Evolutionary conservation across 2,329 filamentous ascomycete species (phyloP).

Genomic region (Colletotrichum ledebouriae): DNA sequence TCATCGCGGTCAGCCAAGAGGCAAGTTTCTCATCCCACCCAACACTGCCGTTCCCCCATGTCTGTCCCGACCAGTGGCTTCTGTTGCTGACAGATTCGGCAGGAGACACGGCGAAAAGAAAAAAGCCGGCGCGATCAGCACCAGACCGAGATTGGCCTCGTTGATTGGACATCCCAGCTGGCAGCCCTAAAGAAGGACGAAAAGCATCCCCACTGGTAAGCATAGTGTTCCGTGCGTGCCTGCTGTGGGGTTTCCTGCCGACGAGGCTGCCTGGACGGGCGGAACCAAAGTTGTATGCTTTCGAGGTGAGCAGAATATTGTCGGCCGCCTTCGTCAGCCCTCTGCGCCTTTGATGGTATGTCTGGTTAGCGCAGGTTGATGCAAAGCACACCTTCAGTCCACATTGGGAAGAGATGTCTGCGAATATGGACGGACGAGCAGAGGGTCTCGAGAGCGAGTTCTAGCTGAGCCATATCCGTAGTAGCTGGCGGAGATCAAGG

Average conservation of each 20-base stretch:
- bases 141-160: constrained; percentile 16
- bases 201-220: not conserved
- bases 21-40: constrained; percentile 6
- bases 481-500: constrained; percentile 21
- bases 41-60: not conserved
- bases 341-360: constrained; percentile 22
- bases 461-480: constrained; percentile 19
- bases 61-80: constrained; percentile 16
- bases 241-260: not conserved
- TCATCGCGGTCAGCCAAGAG: constrained; percentile 10
- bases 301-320: not conserved
- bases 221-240: not conserved
- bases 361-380: constrained; percentile 32
- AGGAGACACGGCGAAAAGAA: constrained; percentile 15
- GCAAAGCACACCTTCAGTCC: constrained; percentile 23
- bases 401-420: constrained; percentile 16
- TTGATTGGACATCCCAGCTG: constrained; percentile 1
- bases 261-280: constrained; percentile 5
- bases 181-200: not conserved
- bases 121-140: constrained; percentile 13
- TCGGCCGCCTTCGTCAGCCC: constrained; percentile 18
- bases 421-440: not conserved
- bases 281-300: not conserved
- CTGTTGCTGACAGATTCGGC: constrained; percentile 28
- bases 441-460: not conserved